Base-by-base conservation (phyloP, 208 protist genomes). In the Trypanosoma mega region DNA sequence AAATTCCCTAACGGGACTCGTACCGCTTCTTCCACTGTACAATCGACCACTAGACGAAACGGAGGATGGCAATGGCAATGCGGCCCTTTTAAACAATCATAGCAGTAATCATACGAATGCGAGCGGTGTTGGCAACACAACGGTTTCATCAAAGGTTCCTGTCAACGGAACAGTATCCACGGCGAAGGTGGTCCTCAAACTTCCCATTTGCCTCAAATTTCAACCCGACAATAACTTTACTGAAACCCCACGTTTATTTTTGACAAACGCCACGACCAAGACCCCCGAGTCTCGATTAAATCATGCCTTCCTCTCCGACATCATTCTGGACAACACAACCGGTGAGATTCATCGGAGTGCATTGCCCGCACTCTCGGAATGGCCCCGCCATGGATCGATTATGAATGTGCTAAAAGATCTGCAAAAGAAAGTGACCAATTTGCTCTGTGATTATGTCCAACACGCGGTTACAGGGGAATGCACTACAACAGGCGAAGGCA, bases 371-470 rank as follows among this genome's bases (percentile, higher is more conserved):
- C 20, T 72, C 1, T 12, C 14, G 14, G 27, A 41, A 2, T 72
- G 66, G 66, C 9, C 26, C 23, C 0, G 33, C 31, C 57, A 72
- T 24, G 57, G 58, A 8, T 66, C 66, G 26, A 33, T 72, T 3
- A 27, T 44, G 4, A 30, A 9, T 1, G 51, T 72, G 2, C 53
- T 72, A 37, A 30, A 23, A 30, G 66, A 72, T 23, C 21, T 72
- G 29, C 66, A 72, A 31, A 30, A 72, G 27, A 57, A 45, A 2
- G 54, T 34, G n/a, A 55, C 47, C 16, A 46, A 16, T 24, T 27
- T 69, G 12, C 12, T 69, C 14, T 5, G 55, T 21, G 29, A 54
- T 26, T 49, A 69, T 41, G 52, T 44, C 18, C 34, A 56, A 45
- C 20, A 2, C 34, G 39, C 18, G 2, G n/a, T n/a, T n/a, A n/a